Base-by-base conservation (phyloP, 2,329 filamentous ascomycete species). In the Apiospora koreana region DNA sequence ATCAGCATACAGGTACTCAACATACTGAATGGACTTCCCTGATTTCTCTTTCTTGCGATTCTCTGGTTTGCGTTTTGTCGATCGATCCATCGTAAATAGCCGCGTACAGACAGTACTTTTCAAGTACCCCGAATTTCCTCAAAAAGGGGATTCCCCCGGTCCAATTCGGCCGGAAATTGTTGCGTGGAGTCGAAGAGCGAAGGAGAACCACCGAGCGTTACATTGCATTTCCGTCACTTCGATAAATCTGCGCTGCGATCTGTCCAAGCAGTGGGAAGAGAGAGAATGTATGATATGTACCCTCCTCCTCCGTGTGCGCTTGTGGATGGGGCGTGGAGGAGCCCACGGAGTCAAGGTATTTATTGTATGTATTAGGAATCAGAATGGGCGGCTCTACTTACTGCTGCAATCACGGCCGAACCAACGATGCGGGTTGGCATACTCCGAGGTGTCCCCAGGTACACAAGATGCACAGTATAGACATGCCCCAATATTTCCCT, bases 211-310 rank as follows among this genome's bases (percentile, higher is more conserved):
- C 54, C 54, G 54, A 62, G 54, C 54, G 54, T 62, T 62, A 62
- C 54, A 62, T 38, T 62, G 54, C 54, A 62, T 62, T 62, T 62
- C 54, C 54, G 54, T 62, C 31, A 62, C 54, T 38, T 62, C 54
- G 54, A 62, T 62, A 62, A 62, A 58, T 58, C 50, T 58, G 50
- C 28, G 28, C 50, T 58, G 50, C 50, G 50, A 58, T 58, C 50
- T 58, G 50, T 35, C 28, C 50, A 21, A 58, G 50, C 21, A 31
- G 21, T 9, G 31, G 35, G 28, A 21, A 25, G 4, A n/a, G n/a
- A n/a, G n/a, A n/a, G n/a, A n/a, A n/a, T n/a, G n/a, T n/a, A n/a
- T n/a, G n/a, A n/a, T n/a, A 16, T 21, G 28, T 58, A 25, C n/a
- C 46, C 46, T 25, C 50, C 16, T 58, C 50, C 50, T 31, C 16